Evolutionary conservation across 495 filamentous ascomycete genomes (phyloP), one percentile per base, ranked within the genome.

Genomic region (Apiosordaria backusii): DNA sequence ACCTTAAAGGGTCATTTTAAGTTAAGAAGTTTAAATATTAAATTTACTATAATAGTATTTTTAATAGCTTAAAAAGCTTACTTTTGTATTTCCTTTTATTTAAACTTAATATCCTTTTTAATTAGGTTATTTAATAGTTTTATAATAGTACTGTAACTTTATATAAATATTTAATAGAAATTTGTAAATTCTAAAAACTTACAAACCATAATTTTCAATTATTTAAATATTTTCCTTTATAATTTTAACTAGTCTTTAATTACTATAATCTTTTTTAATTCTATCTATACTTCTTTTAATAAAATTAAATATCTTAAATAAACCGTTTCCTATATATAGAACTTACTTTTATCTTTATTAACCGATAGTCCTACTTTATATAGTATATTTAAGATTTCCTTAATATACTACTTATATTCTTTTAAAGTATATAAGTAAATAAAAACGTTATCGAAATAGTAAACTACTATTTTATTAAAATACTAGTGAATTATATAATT

Each of bases 71-170:
- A 4, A 24, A 59, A 59, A 26, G 25, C 23, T 19, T 59, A 16
- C 16, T 59, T 5, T 24, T 59, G 23, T 24, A 4, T n/a, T 18
- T 54, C 16, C 4, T 4, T 18, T 18, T 54, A 54, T 18, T 54
- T 54, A 54, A 54, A 59, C 15, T 21, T 4, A 4, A 24, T 29
- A 18, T 59, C 57, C 23, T 59, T 59, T 21, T 26, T 59, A 25
- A 5, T 59, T 59, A 59, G 23, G 15, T 59, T 18, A 18, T 59
- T 22, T 25, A 59, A 59, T 21, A 26, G 25, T 59, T 59, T 59
- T 25, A 59, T 24, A 25, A 25, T 59, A 59, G 13, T 18, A 4
- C 18, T 26, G 18, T 19, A 59, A 4, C 21, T 23, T 16, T 24
- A 4, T 25, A 59, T 59, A 59, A 59, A 59, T 21, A 18, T 16